Percentiles rank a stretch among this genome's conserved stretches.
These are phyloP conservation scores for Volvariella volvacea DNA, from an alignment of 1,284 basidiomycete genomes.

Conservation along the genomic window DNA sequence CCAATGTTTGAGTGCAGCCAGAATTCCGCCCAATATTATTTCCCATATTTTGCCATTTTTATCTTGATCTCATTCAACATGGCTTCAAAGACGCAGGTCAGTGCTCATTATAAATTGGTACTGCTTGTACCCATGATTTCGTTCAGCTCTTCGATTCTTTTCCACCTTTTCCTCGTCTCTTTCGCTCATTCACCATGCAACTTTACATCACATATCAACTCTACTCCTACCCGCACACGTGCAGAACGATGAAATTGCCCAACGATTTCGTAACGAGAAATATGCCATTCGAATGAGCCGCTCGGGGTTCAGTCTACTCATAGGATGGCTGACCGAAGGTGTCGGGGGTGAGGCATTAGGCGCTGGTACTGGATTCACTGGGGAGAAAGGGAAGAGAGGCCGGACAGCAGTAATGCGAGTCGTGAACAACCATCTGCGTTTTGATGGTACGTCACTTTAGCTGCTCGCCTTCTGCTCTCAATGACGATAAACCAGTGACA, in stretches of 20 bases:
- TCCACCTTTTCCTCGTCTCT: conserved; percentile 67
- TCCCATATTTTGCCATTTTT: conserved; percentile 97
- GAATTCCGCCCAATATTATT: conserved; percentile 92
- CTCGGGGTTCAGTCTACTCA: conserved; percentile 85
- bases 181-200: conserved; percentile 61
- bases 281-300: conserved; percentile 89
- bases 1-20: conserved; percentile 45
- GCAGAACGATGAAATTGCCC: conserved; percentile 76
- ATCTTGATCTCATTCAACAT: conserved; percentile 88
- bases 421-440: conserved; percentile 87
- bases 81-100: conserved; percentile 86
- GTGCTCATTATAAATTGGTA: conserved; percentile 19
- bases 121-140: conserved; percentile 4
- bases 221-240: conserved; percentile 84
- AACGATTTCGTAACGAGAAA: conserved; percentile 85
- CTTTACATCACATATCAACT: conserved; percentile 78
- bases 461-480: conserved; percentile 9
- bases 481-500: conserved; percentile 46
- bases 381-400: conserved; percentile 75
- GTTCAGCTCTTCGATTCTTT: conserved; percentile 71
- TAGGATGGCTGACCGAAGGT: conserved; percentile 95
- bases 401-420: conserved; percentile 86
- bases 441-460: conserved; percentile 68
- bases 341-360: conserved; percentile 82
- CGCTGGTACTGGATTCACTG: conserved; percentile 74